These are phyloP conservation scores for Tolypocladium inflatum DNA, from an alignment of 2,329 filamentous ascomycete genomes.

Conservation along the genomic window DNA sequence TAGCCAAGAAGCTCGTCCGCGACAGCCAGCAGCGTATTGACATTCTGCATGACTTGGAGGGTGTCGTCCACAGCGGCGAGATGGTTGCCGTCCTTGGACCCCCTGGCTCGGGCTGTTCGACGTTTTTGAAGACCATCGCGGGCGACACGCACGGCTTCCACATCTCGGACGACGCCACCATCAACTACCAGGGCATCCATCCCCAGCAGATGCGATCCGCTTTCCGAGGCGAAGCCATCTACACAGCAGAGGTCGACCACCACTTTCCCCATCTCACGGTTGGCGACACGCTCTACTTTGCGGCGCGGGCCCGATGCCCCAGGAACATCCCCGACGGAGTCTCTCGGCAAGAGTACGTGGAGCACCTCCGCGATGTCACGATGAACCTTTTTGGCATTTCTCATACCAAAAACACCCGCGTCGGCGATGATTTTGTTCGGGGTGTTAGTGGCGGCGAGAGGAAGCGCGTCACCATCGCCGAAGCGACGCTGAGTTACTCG, in stretches of 20 bases:
- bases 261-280: slow-evolving; percentile 71
- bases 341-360: background rate
- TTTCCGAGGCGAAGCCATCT: slow-evolving; percentile 78
- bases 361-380: background rate
- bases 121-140: slow-evolving; percentile 73
- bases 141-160: slow-evolving; percentile 77
- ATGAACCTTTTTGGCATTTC: background rate
- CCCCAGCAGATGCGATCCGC: slow-evolving; percentile 15
- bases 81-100: slow-evolving; percentile 68
- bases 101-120: slow-evolving; percentile 68
- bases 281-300: slow-evolving; percentile 70
- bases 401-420: slow-evolving; percentile 19
- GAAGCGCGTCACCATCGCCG: slow-evolving; percentile 67
- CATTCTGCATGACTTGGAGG: slow-evolving; percentile 59
- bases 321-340: slow-evolving; percentile 15
- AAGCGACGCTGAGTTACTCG: slow-evolving; percentile 33
- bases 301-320: slow-evolving; percentile 59
- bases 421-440: slow-evolving; percentile 60
- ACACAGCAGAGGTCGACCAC: slow-evolving; percentile 74
- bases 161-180: slow-evolving; percentile 10
- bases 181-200: background rate
- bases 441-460: slow-evolving; percentile 69
- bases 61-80: slow-evolving; percentile 59
- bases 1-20: background rate
- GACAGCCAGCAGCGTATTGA: slow-evolving; percentile 32